Evolutionary conservation across 192 early-diverging fungal species (phyloP).

Genomic region (Coemansia sp.): DNA sequence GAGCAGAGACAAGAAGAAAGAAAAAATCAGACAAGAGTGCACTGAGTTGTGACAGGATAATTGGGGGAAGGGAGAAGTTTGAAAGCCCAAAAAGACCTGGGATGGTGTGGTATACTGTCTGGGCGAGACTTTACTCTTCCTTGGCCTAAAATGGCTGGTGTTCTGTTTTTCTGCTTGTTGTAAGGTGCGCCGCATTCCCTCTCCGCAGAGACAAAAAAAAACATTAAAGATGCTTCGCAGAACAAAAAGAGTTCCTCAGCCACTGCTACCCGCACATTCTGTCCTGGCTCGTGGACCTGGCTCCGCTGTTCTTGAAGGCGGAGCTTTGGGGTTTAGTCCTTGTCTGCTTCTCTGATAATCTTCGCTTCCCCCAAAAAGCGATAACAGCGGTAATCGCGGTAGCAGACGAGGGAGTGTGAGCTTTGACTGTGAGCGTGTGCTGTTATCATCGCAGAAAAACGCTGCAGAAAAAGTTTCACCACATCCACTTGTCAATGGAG

Average conservation of each 20-base stretch:
- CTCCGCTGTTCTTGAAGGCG: background rate
- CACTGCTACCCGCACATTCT: too few species aligned
- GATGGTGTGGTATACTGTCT: background rate
- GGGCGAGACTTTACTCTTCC: background rate
- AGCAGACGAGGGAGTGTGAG: background rate
- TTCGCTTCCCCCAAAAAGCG: background rate
- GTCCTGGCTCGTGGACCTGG: background rate
- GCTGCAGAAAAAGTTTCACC: background rate
- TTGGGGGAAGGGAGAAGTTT: too few species aligned
- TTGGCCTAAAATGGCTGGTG: background rate
- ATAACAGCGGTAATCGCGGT: background rate
- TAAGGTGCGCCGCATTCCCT: too few species aligned
- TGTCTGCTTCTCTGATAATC: background rate
- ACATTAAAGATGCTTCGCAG: too few species aligned
- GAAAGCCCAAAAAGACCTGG: background rate
- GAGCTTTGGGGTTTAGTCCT: background rate
- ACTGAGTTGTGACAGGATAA: background rate
- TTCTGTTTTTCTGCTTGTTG: too few species aligned
- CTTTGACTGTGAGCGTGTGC: background rate
- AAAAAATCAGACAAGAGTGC: background rate
- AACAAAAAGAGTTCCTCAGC: too few species aligned
- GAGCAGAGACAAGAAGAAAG: background rate
- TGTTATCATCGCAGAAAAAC: background rate
- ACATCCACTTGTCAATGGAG: background rate
- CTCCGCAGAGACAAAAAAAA: too few species aligned